Evolutionary conservation across 495 filamentous ascomycete genomes (phyloP).

Genomic region (Aspergillus asperescens): DNA sequence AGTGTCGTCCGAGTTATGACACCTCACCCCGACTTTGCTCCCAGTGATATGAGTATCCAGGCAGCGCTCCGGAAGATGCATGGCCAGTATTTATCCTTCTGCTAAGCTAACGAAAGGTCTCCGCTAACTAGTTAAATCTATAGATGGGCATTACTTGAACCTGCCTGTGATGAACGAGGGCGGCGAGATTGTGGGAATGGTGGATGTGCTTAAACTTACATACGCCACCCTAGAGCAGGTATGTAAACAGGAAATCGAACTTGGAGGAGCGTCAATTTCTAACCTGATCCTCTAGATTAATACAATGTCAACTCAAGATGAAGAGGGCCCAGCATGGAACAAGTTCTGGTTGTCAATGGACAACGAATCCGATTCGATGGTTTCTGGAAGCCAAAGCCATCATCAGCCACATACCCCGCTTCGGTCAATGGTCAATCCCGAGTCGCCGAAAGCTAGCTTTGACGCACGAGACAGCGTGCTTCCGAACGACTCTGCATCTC

Average conservation of each 20-base stretch:
- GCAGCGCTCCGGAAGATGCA: constrained; percentile 98
- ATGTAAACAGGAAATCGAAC: constrained; percentile 22
- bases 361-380: constrained; percentile 91
- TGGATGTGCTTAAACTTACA: constrained; percentile 95
- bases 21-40: constrained; percentile 96
- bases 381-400: constrained; percentile 73
- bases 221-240: constrained; percentile 98
- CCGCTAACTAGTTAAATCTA: constrained; percentile 17
- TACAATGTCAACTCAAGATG: constrained; percentile 71
- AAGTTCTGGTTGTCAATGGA: constrained; percentile 99
- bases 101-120: background rate
- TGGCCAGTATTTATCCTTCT: constrained; percentile 50
- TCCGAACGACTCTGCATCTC: constrained; percentile 90
- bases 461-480: constrained; percentile 77
- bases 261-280: background rate
- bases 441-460: constrained; percentile 53
- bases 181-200: constrained; percentile 98
- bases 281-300: constrained; percentile 51
- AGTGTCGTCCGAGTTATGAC: constrained; percentile 99
- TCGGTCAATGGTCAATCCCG: constrained; percentile 73
- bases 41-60: constrained; percentile 98
- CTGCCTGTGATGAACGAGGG: constrained; percentile 96
- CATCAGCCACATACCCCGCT: constrained; percentile 57
- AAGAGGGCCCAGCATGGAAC: constrained; percentile 96
- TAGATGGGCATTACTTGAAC: constrained; percentile 97